phyloP scores from a whole-genome alignment of 306 rosid species.

The Crotalaria pallida region DNA sequence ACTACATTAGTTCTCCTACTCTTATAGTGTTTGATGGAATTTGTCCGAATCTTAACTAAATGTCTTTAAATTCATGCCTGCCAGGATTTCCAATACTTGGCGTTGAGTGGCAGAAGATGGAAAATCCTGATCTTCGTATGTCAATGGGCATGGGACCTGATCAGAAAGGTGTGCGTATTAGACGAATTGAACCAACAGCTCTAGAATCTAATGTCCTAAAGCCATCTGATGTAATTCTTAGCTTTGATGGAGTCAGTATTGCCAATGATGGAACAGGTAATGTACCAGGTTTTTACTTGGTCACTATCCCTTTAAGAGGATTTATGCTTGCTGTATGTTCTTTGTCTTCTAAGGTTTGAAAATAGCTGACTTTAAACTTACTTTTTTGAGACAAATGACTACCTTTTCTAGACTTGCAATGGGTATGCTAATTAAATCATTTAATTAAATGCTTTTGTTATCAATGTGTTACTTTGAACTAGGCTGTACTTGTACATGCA shows the following conservation, averaged over 20 bases:
- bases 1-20: no score
- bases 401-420: neutral
- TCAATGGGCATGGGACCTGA: conserved; percentile 69
- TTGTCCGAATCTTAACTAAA: neutral
- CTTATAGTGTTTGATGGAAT: neutral
- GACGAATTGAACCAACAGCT: conserved; percentile 79
- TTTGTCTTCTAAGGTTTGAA: neutral
- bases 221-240: conserved; percentile 74
- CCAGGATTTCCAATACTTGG: conserved; percentile 85
- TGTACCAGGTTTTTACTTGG: neutral
- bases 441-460: neutral
- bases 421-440: neutral
- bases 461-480: neutral
- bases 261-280: conserved; percentile 88
- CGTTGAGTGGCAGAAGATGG: conserved; percentile 91
- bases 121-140: conserved; percentile 74
- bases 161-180: conserved; percentile 82
- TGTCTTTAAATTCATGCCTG: neutral
- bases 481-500: neutral
- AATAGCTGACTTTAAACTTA: neutral
- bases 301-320: neutral
- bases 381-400: neutral
- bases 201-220: conserved; percentile 68
- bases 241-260: conserved; percentile 69
- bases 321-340: neutral